Conservation (phyloP, 1,139 yeast genomes). For the Candida anutae region DNA sequence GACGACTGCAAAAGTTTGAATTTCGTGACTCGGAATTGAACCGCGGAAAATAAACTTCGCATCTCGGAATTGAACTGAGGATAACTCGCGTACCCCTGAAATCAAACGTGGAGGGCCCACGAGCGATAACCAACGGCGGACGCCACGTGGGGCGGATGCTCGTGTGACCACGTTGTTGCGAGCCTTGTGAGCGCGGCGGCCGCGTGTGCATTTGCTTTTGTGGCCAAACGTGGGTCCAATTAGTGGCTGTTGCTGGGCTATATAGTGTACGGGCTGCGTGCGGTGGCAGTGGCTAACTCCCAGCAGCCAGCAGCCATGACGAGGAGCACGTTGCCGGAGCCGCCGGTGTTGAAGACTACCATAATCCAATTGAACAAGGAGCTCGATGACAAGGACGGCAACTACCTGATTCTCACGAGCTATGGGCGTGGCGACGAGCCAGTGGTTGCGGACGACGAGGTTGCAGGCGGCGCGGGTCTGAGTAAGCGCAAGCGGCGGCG, state of each 20-base stretch:
- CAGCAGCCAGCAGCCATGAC: too few relatives aligned
- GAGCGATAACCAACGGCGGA: too few relatives aligned
- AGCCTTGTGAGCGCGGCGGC: background rate
- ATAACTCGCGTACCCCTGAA: too few relatives aligned
- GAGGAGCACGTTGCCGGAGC: slow-evolving; percentile 34
- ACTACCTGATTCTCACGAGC: slow-evolving; percentile 36
- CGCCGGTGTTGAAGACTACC: slow-evolving; percentile 57
- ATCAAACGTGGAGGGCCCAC: too few relatives aligned
- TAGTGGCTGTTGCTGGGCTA: too few relatives aligned
- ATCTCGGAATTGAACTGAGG: too few relatives aligned
- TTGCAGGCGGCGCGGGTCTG: slow-evolving; percentile 2
- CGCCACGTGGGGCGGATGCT: too few relatives aligned
- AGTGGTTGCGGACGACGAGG: slow-evolving; percentile 3
- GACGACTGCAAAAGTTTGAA: too few relatives aligned
- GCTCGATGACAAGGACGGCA: slow-evolving; percentile 33
- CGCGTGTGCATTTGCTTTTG: background rate
- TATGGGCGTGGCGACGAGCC: slow-evolving; percentile 15
- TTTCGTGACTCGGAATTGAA: too few relatives aligned
- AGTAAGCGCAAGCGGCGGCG: slow-evolving; percentile 40
- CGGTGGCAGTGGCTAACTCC: too few relatives aligned
- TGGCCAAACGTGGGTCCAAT: slow-evolving; percentile 5
- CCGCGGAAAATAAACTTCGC: too few relatives aligned
- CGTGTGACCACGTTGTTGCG: slow-evolving; percentile 1
- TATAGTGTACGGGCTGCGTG: too few relatives aligned
- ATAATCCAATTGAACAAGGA: slow-evolving; percentile 52